These are phyloP conservation scores for Cercospora beticola DNA, from an alignment of 2,329 filamentous ascomycete genomes.

Conservation along the genomic window DNA sequence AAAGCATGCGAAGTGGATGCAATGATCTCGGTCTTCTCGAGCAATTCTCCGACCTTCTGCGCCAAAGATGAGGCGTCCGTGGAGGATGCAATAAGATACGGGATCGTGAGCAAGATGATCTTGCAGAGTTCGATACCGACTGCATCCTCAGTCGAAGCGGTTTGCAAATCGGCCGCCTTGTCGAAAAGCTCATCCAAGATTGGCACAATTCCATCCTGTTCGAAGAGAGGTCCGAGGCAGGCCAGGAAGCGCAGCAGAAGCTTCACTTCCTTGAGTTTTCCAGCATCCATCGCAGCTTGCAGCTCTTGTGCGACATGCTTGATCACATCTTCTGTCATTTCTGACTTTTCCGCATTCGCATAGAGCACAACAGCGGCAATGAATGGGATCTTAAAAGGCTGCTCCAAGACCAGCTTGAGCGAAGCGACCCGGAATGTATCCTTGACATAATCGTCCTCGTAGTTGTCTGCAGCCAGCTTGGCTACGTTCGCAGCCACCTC, in stretches of 20 bases:
- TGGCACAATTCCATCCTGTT: conserved; percentile 81
- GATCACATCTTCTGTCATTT: conserved; percentile 71
- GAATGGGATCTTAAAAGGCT: conserved; percentile 97
- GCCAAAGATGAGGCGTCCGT: conserved; percentile 61
- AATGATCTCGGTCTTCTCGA: conserved; percentile 94
- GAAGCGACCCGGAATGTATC: conserved; percentile 70
- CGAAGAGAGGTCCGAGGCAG: conserved; percentile 76
- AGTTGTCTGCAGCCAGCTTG: conserved; percentile 75
- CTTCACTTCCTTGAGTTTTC: conserved; percentile 89
- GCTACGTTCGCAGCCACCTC: conserved; percentile 76
- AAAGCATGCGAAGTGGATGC: conserved; percentile 83
- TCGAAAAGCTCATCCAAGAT: conserved; percentile 87
- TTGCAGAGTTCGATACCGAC: conserved; percentile 84
- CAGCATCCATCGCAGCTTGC: conserved; percentile 67
- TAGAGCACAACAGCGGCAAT: conserved; percentile 79
- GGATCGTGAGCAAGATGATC: conserved; percentile 91
- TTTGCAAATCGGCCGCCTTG: conserved; percentile 89
- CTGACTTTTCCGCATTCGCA: conserved; percentile 73
- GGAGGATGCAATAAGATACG: conserved; percentile 78
- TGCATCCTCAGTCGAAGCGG: conserved; percentile 84
- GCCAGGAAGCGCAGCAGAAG: conserved; percentile 83
- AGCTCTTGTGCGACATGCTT: conserved; percentile 59
- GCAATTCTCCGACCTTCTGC: conserved; percentile 71
- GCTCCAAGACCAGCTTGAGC: conserved; percentile 79
- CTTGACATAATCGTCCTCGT: conserved; percentile 78